Evolutionary conservation across 2,329 filamentous ascomycete genomes (phyloP).

Genomic region (Gaeumannomyces sp.): DNA sequence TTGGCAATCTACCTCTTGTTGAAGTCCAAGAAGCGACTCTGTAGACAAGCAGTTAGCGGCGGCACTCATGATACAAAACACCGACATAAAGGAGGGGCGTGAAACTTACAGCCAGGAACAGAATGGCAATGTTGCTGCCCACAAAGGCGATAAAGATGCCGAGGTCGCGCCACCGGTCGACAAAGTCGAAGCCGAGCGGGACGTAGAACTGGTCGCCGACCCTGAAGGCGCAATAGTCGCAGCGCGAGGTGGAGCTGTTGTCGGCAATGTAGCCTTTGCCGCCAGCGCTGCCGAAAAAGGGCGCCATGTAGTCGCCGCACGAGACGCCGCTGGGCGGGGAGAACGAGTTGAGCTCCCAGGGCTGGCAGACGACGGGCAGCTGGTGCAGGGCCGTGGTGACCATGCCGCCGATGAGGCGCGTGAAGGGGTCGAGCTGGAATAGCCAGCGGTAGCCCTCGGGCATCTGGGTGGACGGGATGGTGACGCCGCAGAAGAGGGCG

Average conservation of each 20-base stretch:
- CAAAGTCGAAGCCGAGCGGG: conserved; percentile 59
- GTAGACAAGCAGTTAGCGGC: conserved; percentile 15
- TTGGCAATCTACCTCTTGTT: conserved; percentile 35
- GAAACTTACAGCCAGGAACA: conserved; percentile 45
- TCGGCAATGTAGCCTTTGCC: conserved; percentile 65
- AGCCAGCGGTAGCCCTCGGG: conserved; percentile 78
- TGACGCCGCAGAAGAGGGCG: conserved; percentile 81
- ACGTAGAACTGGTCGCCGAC: conserved; percentile 76
- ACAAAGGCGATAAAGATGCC: conserved; percentile 75
- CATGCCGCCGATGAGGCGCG: conserved; percentile 72
- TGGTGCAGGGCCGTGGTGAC: conserved; percentile 70
- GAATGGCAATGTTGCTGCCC: conserved; percentile 65
- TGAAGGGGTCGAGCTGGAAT: conserved; percentile 79
- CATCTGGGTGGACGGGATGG: conserved; percentile 72
- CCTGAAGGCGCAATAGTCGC: conserved; percentile 76
- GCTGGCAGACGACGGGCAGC: conserved; percentile 53
- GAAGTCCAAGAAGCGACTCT: conserved; percentile 49
- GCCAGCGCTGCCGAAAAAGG: conserved; percentile 63
- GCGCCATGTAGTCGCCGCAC: conserved; percentile 69
- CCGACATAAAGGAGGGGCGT: not conserved
- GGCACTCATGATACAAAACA: no score
- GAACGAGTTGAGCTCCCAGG: conserved; percentile 62
- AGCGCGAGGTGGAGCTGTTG: conserved; percentile 54
- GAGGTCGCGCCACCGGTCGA: conserved; percentile 71
- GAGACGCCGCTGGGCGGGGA: conserved; percentile 56